Conservation (phyloP, 768 basidiomycete genomes). For the Suillus alpinus region DNA sequence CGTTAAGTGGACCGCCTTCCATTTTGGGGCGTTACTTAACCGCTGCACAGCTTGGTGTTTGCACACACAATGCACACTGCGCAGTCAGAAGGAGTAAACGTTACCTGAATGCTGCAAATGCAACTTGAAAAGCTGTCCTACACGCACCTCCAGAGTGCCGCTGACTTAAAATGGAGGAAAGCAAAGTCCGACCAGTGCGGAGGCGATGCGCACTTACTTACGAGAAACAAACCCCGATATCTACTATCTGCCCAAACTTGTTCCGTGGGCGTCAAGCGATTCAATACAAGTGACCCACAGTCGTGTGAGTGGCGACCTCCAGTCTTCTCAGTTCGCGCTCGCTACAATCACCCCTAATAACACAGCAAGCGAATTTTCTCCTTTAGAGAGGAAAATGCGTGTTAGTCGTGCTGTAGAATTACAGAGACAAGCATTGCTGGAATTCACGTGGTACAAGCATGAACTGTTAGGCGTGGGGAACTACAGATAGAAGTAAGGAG, state of each 20-base stretch:
- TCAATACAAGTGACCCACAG: neutral
- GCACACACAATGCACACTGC: neutral
- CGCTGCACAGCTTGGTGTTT: neutral
- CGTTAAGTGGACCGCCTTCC: constrained; percentile 9
- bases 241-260: neutral
- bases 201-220: neutral
- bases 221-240: neutral
- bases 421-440: constrained; percentile 23
- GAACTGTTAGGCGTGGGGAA: neutral
- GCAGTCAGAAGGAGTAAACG: neutral
- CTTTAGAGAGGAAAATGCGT: neutral
- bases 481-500: constrained; percentile 17
- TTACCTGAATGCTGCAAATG: neutral
- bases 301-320: neutral
- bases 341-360: neutral
- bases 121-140: neutral
- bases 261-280: neutral
- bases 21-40: constrained; percentile 6
- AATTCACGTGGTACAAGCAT: constrained; percentile 17
- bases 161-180: neutral
- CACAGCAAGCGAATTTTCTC: neutral
- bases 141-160: neutral
- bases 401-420: constrained; percentile 16
- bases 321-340: neutral
- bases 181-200: neutral